Conservation (phyloP, 2,329 filamentous ascomycete genomes). For the Aspergillus novoparasiticus region DNA sequence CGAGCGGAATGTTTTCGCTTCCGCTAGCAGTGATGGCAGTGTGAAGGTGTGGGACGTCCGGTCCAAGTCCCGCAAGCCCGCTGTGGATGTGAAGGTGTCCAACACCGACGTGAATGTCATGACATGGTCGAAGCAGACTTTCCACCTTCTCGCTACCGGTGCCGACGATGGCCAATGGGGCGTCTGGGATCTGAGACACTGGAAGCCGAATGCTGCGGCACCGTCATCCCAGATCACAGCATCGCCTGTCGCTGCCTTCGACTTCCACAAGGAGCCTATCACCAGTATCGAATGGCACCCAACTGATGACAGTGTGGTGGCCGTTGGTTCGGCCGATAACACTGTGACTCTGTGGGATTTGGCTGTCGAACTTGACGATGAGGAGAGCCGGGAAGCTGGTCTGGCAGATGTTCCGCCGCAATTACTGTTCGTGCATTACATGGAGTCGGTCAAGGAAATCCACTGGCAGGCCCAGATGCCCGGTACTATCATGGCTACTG, state of each 20-base stretch:
- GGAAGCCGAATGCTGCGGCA: conserved; percentile 69
- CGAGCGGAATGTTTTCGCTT: conserved; percentile 91
- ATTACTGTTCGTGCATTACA: conserved; percentile 93
- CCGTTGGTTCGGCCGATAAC: conserved; percentile 88
- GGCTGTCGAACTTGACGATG: conserved; percentile 93
- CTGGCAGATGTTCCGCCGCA: conserved; percentile 91
- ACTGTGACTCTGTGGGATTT: conserved; percentile 96
- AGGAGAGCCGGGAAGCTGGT: conserved; percentile 88
- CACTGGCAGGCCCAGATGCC: conserved; percentile 98
- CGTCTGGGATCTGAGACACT: conserved; percentile 94
- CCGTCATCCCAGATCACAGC: conserved; percentile 57
- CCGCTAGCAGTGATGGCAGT: conserved; percentile 89
- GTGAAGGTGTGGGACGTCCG: conserved; percentile 95
- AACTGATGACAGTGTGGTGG: conserved; percentile 92
- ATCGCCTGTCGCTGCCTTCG: conserved; percentile 86
- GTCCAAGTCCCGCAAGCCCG: conserved; percentile 85
- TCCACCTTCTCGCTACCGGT: conserved; percentile 86
- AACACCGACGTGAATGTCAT: conserved; percentile 91
- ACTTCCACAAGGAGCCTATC: conserved; percentile 95
- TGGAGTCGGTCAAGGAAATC: conserved; percentile 89
- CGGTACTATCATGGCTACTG: conserved; percentile 84
- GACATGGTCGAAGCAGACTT: conserved; percentile 88
- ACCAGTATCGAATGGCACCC: conserved; percentile 98
- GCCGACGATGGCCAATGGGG: conserved; percentile 93
- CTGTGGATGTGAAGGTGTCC: conserved; percentile 82